Percentiles rank a stretch among this genome's conserved stretches.
Evolutionary conservation across 2,329 filamentous ascomycete species (phyloP).

Genomic region (Lachnellula suecica): DNA sequence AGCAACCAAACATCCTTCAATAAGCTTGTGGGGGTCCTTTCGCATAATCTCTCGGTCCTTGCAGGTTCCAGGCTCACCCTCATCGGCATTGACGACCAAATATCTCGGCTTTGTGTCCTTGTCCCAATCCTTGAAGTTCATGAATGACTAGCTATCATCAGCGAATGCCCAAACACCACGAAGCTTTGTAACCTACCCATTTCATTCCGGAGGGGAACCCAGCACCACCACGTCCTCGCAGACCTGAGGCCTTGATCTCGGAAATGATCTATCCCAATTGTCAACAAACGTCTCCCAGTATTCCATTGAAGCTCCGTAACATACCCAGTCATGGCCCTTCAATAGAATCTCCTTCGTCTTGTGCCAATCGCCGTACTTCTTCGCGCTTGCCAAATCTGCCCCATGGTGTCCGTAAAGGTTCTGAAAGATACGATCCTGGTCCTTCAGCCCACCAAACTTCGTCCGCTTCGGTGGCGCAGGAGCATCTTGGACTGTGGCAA

Average conservation of each 20-base stretch:
- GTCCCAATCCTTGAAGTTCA: conserved; percentile 99
- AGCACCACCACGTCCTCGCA: conserved; percentile 93
- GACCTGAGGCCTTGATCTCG: conserved; percentile 94
- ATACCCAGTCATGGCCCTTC: conserved; percentile 93
- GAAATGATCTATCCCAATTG: conserved; percentile 70
- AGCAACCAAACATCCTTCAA: conserved; percentile 94
- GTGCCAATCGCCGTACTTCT: conserved; percentile 99
- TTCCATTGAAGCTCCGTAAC: conserved; percentile 11
- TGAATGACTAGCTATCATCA: conserved; percentile 72
- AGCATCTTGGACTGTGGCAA: conserved; percentile 79
- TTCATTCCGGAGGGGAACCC: conserved; percentile 98
- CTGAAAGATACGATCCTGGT: conserved; percentile 98
- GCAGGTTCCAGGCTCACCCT: conserved; percentile 98
- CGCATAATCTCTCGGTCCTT: conserved; percentile 99
- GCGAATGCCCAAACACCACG: conserved; percentile 1
- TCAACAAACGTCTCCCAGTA: conserved; percentile 17
- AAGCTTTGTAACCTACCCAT: conserved; percentile 68
- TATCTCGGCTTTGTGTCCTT: conserved; percentile 96
- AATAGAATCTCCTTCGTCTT: conserved; percentile 98
- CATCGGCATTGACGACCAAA: conserved; percentile 96
- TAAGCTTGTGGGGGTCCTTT: conserved; percentile 98
- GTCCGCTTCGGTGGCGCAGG: conserved; percentile 63
- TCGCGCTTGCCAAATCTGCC: conserved; percentile 86
- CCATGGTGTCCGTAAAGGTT: conserved; percentile 95
- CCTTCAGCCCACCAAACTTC: conserved; percentile 82